Evolutionary conservation across 768 basidiomycete genomes (phyloP).

Genomic region (Melanogaster broomeanus): DNA sequence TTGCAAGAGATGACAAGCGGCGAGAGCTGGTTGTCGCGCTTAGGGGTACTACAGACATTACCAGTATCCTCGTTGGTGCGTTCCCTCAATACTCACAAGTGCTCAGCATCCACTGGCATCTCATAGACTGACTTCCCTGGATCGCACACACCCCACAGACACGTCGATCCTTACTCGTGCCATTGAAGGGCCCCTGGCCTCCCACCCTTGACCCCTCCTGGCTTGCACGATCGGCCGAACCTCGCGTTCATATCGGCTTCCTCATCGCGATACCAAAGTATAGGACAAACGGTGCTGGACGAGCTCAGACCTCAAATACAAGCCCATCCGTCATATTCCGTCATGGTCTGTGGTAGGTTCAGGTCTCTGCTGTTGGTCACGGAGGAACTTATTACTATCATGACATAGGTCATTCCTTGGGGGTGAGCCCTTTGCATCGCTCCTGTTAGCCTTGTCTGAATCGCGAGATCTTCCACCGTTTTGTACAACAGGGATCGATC

Average conservation of each 20-base stretch:
- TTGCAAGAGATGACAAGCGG: conserved; percentile 44
- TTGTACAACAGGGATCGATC: conserved; percentile 33
- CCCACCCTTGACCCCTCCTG: conserved; percentile 11
- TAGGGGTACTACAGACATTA: conserved; percentile 37
- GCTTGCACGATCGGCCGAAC: conserved; percentile 4
- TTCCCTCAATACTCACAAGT: background rate
- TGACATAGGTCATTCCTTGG: conserved; percentile 42
- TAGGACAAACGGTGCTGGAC: conserved; percentile 31
- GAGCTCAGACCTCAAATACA: conserved; percentile 32
- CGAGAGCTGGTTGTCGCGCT: conserved; percentile 44
- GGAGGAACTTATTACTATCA: conserved; percentile 6
- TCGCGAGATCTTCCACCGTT: conserved; percentile 3
- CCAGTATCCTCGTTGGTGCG: conserved; percentile 20
- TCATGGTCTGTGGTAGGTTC: conserved; percentile 34
- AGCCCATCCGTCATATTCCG: conserved; percentile 33
- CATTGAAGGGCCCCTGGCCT: conserved; percentile 27
- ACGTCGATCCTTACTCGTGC: conserved; percentile 16
- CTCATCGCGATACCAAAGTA: conserved; percentile 35
- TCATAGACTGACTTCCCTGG: background rate
- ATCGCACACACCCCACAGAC: conserved; percentile 16
- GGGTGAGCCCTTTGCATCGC: conserved; percentile 23
- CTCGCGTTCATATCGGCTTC: conserved; percentile 39
- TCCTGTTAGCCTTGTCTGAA: background rate
- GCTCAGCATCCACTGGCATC: no score
- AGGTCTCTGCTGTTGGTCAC: background rate